Conservation (phyloP, 2,329 filamentous ascomycete species). For the Apiospora hydei region DNA sequence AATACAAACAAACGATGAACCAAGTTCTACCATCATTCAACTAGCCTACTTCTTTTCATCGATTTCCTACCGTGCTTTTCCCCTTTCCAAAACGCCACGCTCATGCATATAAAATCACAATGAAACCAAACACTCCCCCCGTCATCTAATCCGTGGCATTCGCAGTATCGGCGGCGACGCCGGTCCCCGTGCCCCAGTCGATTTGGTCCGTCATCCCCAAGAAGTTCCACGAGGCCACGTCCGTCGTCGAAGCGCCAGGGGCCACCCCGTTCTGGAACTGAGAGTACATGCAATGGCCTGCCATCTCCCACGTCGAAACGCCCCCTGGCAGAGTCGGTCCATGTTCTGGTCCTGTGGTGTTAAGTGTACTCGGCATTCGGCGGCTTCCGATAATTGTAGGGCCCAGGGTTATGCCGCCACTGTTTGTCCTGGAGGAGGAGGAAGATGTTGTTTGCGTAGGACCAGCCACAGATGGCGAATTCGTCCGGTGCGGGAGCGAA, state of each 20-base stretch:
- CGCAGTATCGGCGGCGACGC: not conserved
- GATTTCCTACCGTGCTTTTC: not conserved
- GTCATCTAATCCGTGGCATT: not conserved
- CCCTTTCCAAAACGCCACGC: not conserved
- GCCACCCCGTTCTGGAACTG: conserved; percentile 27
- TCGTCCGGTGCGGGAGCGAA: conserved; percentile 21
- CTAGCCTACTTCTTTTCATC: not conserved
- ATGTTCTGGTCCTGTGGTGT: not conserved
- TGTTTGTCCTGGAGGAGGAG: not conserved
- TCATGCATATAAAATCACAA: conserved; percentile 1
- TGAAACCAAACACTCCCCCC: not conserved
- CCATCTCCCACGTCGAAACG: conserved; percentile 31
- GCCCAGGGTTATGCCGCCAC: not conserved
- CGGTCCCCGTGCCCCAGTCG: conserved; percentile 23
- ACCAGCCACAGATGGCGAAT: not conserved
- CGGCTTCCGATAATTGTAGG: not conserved
- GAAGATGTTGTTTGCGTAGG: not conserved
- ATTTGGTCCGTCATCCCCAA: not conserved
- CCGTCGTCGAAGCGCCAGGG: not conserved
- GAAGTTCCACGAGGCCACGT: conserved; percentile 22
- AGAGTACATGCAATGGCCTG: conserved; percentile 30
- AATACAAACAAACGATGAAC: not conserved
- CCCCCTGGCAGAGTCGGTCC: not conserved
- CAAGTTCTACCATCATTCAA: not conserved
- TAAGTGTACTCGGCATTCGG: not conserved